Base-by-base conservation (phyloP, 73 alveolate species). In the Stentor roeselii region DNA sequence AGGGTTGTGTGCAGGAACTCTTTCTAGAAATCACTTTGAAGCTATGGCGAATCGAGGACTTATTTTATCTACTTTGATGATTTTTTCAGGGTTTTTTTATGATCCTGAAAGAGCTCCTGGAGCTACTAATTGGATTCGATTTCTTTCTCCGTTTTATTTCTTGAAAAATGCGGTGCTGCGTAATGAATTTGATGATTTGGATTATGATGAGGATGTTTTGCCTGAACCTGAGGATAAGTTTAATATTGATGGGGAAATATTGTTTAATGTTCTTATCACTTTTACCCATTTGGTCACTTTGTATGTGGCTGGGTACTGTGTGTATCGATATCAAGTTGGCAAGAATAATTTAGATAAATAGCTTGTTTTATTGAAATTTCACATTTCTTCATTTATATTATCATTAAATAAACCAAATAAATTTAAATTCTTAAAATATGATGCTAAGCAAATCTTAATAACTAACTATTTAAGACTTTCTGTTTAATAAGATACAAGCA, bases 1-100 rank as follows among this genome's bases (percentile, higher is more conserved):
- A 30, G 80, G 80, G 80, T 30, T 27, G 11, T 11, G 21, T 27
- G 80, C 37, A 21, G 80, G 80, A 67, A 40, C 80, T 21, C 21
- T 67, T 11, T 67, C 67, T 11, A 50, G 21, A 50, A 21, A 50
- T 50, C 30, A 11, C 21, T 21, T 11, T 11, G 67, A 6, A 11
- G 67, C 67, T 50, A 50, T 21, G 21, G 21, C 21, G 21, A 11
- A 21, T 6, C 30, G 67, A 50, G 30, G 30, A 50, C 6, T 21
- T 11, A 50, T 50, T 21, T 6, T 21, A 11, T 6, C 67, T 11
- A 6, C 67, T 11, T 50, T 50, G 21, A 50, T 50, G 67, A 50
- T 50, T 6, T 50, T 50, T 50, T 6, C 30, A 50, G 67, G 67
- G 6, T 50, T 50, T 50, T 50, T 11, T 50, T 11, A 21, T 50